These are phyloP conservation scores for Nematodospora anomalae DNA, from an alignment of 1,139 yeast species.

Conservation along the genomic window DNA sequence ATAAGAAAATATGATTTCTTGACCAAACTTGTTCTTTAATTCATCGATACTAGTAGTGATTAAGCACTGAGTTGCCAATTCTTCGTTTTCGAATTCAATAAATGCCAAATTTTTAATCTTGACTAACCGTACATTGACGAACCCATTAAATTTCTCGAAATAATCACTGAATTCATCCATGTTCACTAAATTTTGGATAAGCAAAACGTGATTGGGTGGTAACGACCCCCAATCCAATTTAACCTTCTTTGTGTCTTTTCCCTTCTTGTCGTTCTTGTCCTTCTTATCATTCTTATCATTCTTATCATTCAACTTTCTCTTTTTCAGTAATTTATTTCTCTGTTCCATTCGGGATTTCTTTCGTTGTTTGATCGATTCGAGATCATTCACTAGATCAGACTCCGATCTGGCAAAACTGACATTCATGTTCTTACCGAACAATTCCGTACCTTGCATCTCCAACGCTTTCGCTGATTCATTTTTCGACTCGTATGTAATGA, in stretches of 20 bases:
- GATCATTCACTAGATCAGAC: slow-evolving; percentile 42
- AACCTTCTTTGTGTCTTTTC: slow-evolving; percentile 12
- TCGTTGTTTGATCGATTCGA: slow-evolving; percentile 18
- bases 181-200: slow-evolving; percentile 57
- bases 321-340: slow-evolving; percentile 12
- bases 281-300: slow-evolving; percentile 16
- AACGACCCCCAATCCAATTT: slow-evolving; percentile 30
- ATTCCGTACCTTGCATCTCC: slow-evolving; percentile 38
- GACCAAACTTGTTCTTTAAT: slow-evolving; percentile 23
- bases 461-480: slow-evolving; percentile 53
- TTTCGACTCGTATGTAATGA: slow-evolving; percentile 57
- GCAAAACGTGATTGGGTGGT: slow-evolving; percentile 70
- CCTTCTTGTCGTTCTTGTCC: slow-evolving; percentile 24
- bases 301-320: slow-evolving; percentile 22
- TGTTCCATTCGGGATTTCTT: slow-evolving; percentile 12
- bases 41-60: slow-evolving; percentile 12
- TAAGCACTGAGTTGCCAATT: slow-evolving; percentile 27
- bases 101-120: slow-evolving; percentile 71
- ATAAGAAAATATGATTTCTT: slow-evolving; percentile 27
- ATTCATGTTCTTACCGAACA: slow-evolving; percentile 58
- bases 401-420: slow-evolving; percentile 43
- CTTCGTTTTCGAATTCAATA: slow-evolving; percentile 68
- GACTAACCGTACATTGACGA: slow-evolving; percentile 65
- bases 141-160: slow-evolving; percentile 58
- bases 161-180: slow-evolving; percentile 31